A percentile compares a stretch with the other conserved stretches of the same genome.
These are phyloP conservation scores for Didymella segeticola DNA, from an alignment of 2,329 filamentous ascomycete genomes.

Conservation along the genomic window DNA sequence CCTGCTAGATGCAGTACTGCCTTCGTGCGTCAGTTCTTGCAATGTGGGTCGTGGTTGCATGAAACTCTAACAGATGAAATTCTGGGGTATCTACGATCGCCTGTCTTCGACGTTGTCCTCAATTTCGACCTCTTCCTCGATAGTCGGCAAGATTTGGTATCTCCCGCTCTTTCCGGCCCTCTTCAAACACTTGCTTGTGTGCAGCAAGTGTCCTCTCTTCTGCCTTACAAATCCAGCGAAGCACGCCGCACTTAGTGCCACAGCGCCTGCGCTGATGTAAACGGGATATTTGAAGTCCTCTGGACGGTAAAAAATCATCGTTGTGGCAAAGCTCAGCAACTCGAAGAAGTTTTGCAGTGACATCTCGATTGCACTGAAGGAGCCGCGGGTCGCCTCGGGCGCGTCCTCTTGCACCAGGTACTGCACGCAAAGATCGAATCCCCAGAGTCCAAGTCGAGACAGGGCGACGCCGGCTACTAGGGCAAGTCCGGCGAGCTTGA, in stretches of 20 bases:
- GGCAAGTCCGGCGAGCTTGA: constrained; percentile 32
- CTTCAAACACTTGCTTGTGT: constrained; percentile 30
- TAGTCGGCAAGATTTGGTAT: constrained; percentile 31
- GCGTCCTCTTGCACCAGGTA: constrained; percentile 56
- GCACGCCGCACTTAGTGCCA: constrained; percentile 56
- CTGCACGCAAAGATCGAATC: constrained; percentile 57
- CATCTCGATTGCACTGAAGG: constrained; percentile 73
- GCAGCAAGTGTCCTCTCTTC: constrained; percentile 62
- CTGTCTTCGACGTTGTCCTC: constrained; percentile 1
- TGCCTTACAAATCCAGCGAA: constrained; percentile 65
- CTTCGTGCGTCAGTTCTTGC: no score
- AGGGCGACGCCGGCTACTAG: constrained; percentile 51
- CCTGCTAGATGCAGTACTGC: no score
- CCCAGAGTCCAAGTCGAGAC: constrained; percentile 55
- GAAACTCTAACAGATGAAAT: constrained; percentile 4
- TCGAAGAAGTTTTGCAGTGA: constrained; percentile 74
- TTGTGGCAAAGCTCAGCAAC: constrained; percentile 69
- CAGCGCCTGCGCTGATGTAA: constrained; percentile 63
- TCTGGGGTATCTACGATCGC: constrained; percentile 1
- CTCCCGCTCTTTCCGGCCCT: constrained; percentile 18
- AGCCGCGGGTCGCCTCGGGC: constrained; percentile 58
- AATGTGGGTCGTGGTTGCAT: no score
- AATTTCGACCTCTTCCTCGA: constrained; percentile 30
- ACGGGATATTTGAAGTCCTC: constrained; percentile 70
- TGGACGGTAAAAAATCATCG: constrained; percentile 68